phyloP scores from a whole-genome alignment of 2,329 filamentous ascomycete species.

The Stagonosporopsis vannaccii region DNA sequence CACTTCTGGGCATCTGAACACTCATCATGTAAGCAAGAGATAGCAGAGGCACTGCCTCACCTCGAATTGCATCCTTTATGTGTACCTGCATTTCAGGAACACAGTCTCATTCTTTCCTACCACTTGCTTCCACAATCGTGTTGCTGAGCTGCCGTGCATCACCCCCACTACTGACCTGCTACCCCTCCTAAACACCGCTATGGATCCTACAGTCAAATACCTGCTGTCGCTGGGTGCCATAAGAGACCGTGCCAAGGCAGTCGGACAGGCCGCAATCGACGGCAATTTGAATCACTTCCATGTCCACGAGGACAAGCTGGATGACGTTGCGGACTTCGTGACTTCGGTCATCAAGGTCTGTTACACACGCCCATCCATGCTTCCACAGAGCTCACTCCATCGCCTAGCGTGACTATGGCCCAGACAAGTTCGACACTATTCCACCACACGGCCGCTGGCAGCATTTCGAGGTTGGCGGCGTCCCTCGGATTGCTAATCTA shows the following conservation, averaged over 20 bases:
- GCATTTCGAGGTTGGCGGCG: conserved; percentile 78
- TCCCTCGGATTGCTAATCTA: conserved; percentile 73
- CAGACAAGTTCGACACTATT: conserved; percentile 57
- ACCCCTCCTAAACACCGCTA: conserved; percentile 18
- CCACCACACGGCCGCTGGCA: conserved; percentile 81
- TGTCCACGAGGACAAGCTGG: conserved; percentile 81
- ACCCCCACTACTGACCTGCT: conserved; percentile 12
- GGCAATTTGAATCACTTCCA: conserved; percentile 77
- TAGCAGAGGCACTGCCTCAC: conserved; percentile 8
- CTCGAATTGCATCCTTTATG: background rate
- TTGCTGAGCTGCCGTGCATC: background rate
- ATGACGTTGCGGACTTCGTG: conserved; percentile 81
- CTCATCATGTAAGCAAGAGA: conserved; percentile 18
- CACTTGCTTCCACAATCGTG: background rate
- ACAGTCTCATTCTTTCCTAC: background rate
- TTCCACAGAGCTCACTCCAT: background rate
- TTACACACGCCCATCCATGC: background rate
- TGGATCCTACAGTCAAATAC: conserved; percentile 36
- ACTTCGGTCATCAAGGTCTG: conserved; percentile 86
- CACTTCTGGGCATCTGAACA: conserved; percentile 12
- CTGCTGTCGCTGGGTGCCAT: conserved; percentile 37
- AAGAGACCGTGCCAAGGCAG: conserved; percentile 37
- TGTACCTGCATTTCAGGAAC: background rate
- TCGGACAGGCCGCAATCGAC: conserved; percentile 33
- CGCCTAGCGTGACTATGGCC: conserved; percentile 70